Evolutionary conservation across 2,329 filamentous ascomycete genomes (phyloP), one percentile per base, ranked within the genome.

Genomic region (Penicillium freii): DNA sequence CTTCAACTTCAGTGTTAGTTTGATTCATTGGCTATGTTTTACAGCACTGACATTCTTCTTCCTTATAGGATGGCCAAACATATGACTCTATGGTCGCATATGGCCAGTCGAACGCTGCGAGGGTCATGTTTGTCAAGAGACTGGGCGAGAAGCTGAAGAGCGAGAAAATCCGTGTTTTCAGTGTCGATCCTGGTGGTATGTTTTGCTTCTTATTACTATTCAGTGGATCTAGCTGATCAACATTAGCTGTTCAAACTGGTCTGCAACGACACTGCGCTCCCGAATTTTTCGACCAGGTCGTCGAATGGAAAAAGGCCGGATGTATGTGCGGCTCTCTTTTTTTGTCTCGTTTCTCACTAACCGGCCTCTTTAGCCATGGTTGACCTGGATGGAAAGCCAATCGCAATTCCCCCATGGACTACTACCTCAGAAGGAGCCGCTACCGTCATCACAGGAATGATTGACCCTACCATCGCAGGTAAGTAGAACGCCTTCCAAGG

Each of bases 81-180:
- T 79, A 76, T 48, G 66, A 76, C 8, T 59, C 62, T 62, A 80
- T 78, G 71, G 63, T 70, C 1, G 79, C 79, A 3, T 84, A 84
- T 58, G 76, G 74, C 2, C 80, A 81, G 62, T 80, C 78, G 63
- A 84, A 84, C 68, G 80, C 80, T 31, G 80, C 80, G 2, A 81
- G 82, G 53, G 77, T 82, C 11, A 64, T 81, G 45, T 80, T 81
- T 57, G 76, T 71, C 0, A 56, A 76, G 27, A 73, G 68, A 13
- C 68, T 81, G 13, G 75, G 78, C 13, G 60, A 74, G 34, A 67
- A 71, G 38, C 59, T 78, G 27, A 57, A 64, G 1, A 54, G 46
- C 5, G 66, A 65, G 21, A 70, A 72, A 0, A 71, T 81, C 19
- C 65, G 67, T 44, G 66, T 76, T 0, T 78, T 76, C 46, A 69